Evolutionary conservation across 2,329 filamentous ascomycete species (phyloP).

Genomic region (Penicillium sp.): DNA sequence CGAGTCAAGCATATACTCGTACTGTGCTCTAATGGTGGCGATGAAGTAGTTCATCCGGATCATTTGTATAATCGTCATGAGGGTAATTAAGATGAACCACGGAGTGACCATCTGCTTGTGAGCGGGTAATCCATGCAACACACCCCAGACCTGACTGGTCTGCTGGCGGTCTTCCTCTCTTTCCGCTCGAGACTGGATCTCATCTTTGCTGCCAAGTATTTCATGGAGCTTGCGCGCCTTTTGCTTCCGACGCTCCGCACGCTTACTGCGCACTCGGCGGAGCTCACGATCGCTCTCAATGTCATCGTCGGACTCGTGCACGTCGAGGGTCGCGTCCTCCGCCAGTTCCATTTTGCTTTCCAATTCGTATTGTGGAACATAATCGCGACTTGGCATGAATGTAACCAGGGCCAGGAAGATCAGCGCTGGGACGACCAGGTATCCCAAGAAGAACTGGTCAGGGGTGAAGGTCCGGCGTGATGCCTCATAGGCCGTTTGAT

Average conservation of each 20-base stretch:
- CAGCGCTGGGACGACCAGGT: conserved; percentile 67
- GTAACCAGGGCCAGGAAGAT: conserved; percentile 66
- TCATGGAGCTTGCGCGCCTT: conserved; percentile 68
- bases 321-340: conserved; percentile 33
- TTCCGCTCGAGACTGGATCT: conserved; percentile 57
- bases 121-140: conserved; percentile 71
- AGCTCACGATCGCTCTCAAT: conserved; percentile 52
- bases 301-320: conserved; percentile 53
- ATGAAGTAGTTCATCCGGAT: conserved; percentile 91
- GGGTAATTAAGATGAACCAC: conserved; percentile 82
- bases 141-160: conserved; percentile 78
- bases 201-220: conserved; percentile 66
- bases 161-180: conserved; percentile 68
- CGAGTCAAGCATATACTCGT: conserved; percentile 70
- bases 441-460: conserved; percentile 68
- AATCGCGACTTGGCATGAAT: conserved; percentile 69
- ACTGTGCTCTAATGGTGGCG: conserved; percentile 80
- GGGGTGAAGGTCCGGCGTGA: conserved; percentile 45
- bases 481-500: conserved; percentile 69
- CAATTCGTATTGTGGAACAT: conserved; percentile 77
- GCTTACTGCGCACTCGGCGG: conserved; percentile 51
- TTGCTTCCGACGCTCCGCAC: conserved; percentile 60
- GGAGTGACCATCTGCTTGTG: conserved; percentile 71
- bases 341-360: conserved; percentile 64
- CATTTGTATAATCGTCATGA: conserved; percentile 78